Conservation (phyloP, 129 eudicot genomes). For the Saussurea involucrata region DNA sequence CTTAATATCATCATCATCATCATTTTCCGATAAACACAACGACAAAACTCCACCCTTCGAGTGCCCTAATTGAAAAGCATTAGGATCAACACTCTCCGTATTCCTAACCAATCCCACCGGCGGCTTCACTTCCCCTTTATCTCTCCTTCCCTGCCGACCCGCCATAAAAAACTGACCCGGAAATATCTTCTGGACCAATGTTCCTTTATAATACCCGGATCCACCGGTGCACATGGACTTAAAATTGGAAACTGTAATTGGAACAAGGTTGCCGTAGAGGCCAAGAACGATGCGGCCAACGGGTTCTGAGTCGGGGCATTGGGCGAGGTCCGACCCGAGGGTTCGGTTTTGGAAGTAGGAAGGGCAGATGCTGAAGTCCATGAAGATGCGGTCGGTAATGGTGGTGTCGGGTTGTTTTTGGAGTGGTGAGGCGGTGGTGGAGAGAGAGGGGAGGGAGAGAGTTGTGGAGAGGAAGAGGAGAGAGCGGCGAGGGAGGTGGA, state of each 20-base stretch:
- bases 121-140: slow-evolving; percentile 72
- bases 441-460: slow-evolving; percentile 34
- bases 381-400: slow-evolving; percentile 78
- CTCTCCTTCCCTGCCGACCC: slow-evolving; percentile 83
- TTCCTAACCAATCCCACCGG: slow-evolving; percentile 56
- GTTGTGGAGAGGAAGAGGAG: slow-evolving; percentile 62
- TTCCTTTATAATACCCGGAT: slow-evolving; percentile 63
- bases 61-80: slow-evolving; percentile 67
- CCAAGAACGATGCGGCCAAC: slow-evolving; percentile 78
- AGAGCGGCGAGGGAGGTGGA: slow-evolving; percentile 79
- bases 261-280: slow-evolving; percentile 77
- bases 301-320: slow-evolving; percentile 66
- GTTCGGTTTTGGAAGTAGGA: slow-evolving; percentile 68
- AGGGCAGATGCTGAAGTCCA: slow-evolving; percentile 83
- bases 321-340: slow-evolving; percentile 54
- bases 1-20: slow-evolving; percentile 82
- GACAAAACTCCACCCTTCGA: slow-evolving; percentile 69
- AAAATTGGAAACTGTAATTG: slow-evolving; percentile 82
- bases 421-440: slow-evolving; percentile 38
- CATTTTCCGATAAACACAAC: slow-evolving; percentile 80
- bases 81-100: slow-evolving; percentile 57
- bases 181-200: slow-evolving; percentile 68
- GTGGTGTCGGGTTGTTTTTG: slow-evolving; percentile 69
- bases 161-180: slow-evolving; percentile 80
- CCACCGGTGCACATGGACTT: slow-evolving; percentile 81